phyloP scores from a whole-genome alignment of 1,139 yeast genomes.

The Blastobotrys capitulatus region DNA sequence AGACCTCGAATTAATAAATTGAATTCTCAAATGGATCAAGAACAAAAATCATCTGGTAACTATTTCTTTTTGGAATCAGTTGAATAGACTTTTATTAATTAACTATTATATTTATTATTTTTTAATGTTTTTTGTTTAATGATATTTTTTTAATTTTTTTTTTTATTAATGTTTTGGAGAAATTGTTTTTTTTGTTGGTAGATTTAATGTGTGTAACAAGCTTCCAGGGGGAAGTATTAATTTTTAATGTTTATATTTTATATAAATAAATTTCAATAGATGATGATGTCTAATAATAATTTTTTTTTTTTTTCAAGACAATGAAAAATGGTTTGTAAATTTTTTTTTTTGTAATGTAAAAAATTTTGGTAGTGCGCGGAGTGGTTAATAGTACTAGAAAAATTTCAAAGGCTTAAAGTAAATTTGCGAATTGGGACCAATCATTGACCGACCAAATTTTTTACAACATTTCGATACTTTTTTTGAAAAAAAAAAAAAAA shows the following conservation, averaged over 20 bases:
- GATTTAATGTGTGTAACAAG: background rate
- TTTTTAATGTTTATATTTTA: no score
- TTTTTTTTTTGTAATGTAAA: no score
- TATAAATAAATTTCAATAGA: no score
- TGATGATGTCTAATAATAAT: no score
- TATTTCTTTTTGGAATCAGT: constrained; percentile 81
- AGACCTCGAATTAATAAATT: constrained; percentile 97
- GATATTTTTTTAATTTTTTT: background rate
- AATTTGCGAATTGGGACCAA: constrained; percentile 9
- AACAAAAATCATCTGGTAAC: constrained; percentile 86
- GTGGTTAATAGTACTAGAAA: no score
- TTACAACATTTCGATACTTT: background rate
- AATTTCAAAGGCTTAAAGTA: no score
- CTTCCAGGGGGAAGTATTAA: no score
- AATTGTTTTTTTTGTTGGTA: background rate
- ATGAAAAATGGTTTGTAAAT: no score
- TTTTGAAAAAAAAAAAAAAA: background rate
- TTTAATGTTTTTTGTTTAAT: background rate
- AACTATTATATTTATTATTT: background rate
- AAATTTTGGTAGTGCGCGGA: no score
- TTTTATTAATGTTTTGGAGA: background rate
- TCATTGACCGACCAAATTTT: constrained; percentile 1
- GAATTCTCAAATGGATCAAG: constrained; percentile 98
- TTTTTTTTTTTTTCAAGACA: no score
- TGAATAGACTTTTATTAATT: constrained; percentile 5